Base-by-base conservation (phyloP, 345 rosid genomes). In the Linum trigynum region DNA sequence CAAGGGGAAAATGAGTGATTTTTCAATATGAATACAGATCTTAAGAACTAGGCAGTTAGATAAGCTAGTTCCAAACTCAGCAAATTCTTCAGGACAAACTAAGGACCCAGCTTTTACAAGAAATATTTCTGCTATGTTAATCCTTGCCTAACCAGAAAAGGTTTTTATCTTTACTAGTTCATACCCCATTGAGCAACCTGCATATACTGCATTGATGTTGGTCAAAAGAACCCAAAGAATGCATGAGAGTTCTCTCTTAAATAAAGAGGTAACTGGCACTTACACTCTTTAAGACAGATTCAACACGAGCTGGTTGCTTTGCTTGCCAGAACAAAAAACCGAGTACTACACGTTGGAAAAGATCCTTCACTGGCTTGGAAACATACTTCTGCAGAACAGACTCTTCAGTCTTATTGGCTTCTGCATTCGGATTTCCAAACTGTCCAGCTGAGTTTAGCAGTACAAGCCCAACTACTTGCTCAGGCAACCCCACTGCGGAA, bases 291-390 rank as follows among this genome's bases (percentile, higher is more conserved):
- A 92, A 72, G 75, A 90, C 96, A 8, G 97, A 90, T 78, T 80
- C 81, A 15, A 92, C 74, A 4, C 97, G 88, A 56, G 96, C 83
- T 9, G 98, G 97, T 70, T 88, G 97, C 77, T 90, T 92, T 39
- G 97, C 84, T 84, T 92, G 97, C 96, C 96, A 92, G 78, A 92
- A 92, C 81, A 92, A 64, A 73, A 92, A 73, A 45, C 90, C 88
- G 23, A 92, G 96, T 75, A 90, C 88, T 55, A 90, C 57, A 1
- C 98, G 97, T 75, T 90, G 98, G 75, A 92, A 92, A 66, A 82
- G 43, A 79, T 92, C 94, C 83, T 90, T 88, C 51, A 90, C 66
- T 8, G 94, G 98, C 76, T 86, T 90, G 56, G 90, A 67, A 50
- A 92, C 8, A 72, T 74, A 59, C 72, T 81, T 85, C 71, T 83